Evolutionary conservation across 805 yeast genomes (phyloP), one percentile per base, ranked within the genome.

Genomic region (Priceomyces castillae): DNA sequence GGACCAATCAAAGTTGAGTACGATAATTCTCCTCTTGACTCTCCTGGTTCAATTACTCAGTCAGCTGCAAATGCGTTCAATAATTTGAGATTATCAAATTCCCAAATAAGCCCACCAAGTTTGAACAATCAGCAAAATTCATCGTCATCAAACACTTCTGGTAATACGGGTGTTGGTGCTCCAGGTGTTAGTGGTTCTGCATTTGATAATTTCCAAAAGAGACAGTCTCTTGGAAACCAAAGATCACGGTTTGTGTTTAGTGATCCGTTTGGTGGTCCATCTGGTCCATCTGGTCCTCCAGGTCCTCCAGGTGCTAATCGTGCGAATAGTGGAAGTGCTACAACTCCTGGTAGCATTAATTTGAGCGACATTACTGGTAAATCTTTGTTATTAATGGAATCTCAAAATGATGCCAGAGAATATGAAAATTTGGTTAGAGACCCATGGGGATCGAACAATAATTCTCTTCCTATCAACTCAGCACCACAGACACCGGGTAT

Each of bases 191-290:
- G 31, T 11, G 40, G 40, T 23, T 19, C 19, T 12, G 41, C 41
- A 4, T 54, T 54, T 46, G 69, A 70, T 25, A 54, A 57, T 25
- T 61, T 59, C 46, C 70, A 62, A 45, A 77, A 78, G 56, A 70
- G 84, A 53, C 79, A 81, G 40, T 73, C 81, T 14, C 59, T 78
- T 38, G 79, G 80, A 30, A 68, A 72, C 43, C 84, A 80, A 56
- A 66, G 86, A 51, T 81, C 86, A n/a, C 71, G 88, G 51, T 82
- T 84, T 54, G 69, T 84, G 30, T 84, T 84, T 57, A 76, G 82
- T 50, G 89, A 83, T 56, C 87, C 88, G 7, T 70, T 70, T 44
- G 42, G 54, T 16, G 36, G 40, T 15, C 38, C 46, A 23, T 23
- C 38, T 36, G 39, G 40, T 17, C 23, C 40, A 25, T 22, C 25